Evolutionary conservation across 495 filamentous ascomycete species (phyloP).

Genomic region (Penicillium antarcticum): DNA sequence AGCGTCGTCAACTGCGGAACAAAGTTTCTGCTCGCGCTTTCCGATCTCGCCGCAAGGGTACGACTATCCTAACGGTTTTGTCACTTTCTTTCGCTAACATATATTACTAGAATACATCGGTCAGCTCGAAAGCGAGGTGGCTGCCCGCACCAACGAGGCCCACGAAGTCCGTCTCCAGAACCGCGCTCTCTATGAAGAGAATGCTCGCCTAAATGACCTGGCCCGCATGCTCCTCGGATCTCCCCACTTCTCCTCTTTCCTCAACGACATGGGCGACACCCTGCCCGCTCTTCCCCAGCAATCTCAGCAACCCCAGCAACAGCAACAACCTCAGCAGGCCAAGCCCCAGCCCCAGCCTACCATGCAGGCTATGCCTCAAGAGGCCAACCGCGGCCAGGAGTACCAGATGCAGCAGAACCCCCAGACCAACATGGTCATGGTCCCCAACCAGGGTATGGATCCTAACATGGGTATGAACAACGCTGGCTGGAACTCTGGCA

Average conservation of each 20-base stretch:
- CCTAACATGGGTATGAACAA: constrained; percentile 56
- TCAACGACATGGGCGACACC: constrained; percentile 66
- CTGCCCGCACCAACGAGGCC: constrained; percentile 65
- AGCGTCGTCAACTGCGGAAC: constrained; percentile 90
- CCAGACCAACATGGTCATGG: constrained; percentile 67
- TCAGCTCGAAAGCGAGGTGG: constrained; percentile 84
- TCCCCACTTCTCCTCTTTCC: constrained; percentile 76
- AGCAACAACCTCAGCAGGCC: constrained; percentile 30
- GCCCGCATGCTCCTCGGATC: constrained; percentile 82
- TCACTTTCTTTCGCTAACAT: constrained; percentile 38
- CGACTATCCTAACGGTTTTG: constrained; percentile 17
- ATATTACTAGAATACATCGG: constrained; percentile 76
- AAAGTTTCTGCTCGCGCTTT: constrained; percentile 98
- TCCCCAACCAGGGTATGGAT: constrained; percentile 71
- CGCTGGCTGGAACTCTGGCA: constrained; percentile 52
- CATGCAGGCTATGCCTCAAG: constrained; percentile 47
- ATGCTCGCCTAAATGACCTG: constrained; percentile 70
- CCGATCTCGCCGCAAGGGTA: constrained; percentile 94
- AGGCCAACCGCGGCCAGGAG: constrained; percentile 55
- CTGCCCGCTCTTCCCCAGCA: constrained; percentile 36
- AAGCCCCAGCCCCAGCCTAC: constrained; percentile 1
- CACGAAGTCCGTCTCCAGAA: constrained; percentile 71
- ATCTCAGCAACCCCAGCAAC: constrained; percentile 37
- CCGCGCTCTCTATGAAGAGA: constrained; percentile 71
- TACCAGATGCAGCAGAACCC: constrained; percentile 57